Evolutionary conservation across 257 asterid genomes (phyloP), one percentile per base, ranked within the genome.

Genomic region (Thymus quinquecostatus): DNA sequence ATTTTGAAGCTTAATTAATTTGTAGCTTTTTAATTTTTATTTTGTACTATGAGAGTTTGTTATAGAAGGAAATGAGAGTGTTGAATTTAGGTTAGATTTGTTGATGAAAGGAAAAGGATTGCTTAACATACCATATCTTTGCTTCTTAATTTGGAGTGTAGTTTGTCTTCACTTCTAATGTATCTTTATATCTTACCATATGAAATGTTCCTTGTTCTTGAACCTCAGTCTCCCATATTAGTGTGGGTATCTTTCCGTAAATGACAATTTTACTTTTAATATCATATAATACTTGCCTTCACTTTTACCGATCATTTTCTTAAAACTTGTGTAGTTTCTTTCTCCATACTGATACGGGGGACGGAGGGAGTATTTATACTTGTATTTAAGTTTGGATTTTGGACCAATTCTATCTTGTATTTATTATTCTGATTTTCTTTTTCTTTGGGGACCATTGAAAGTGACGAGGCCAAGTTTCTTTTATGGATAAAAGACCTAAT

Each of bases 41-140:
- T 44, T 77, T 45, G 21, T 51, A 33, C 47, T 56, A 21, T 21
- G 21, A 21, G 21, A 76, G 40, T 29, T 57, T 68, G 63, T 66
- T 50, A 74, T 58, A 60, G 48, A 60, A 67, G 75, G 49, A 68
- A 59, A 69, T 21, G 65, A 48, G 67, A 78, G 73, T 71, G 27
- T 53, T 50, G 57, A 14, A 50, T 50, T 5, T 41, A 41, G 47
- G 10, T 41, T 2, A 21, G 21, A 21, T 21, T 21, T 21, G 21
- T 21, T 70, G 56, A 63, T 77, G 77, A 80, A 72, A 77, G 65
- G 51, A 51, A 72, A 77, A 60, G 74, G 84, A 81, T 86, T 77
- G 87, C 82, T 76, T 71, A 87, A 76, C 88, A 60, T 74, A 21
- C 74, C 74, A 62, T 71, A 59, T 61, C 10, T 73, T 73, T 56